Conservation (phyloP, 2,329 filamentous ascomycete species). For the Ophiostoma triangulosporum region DNA sequence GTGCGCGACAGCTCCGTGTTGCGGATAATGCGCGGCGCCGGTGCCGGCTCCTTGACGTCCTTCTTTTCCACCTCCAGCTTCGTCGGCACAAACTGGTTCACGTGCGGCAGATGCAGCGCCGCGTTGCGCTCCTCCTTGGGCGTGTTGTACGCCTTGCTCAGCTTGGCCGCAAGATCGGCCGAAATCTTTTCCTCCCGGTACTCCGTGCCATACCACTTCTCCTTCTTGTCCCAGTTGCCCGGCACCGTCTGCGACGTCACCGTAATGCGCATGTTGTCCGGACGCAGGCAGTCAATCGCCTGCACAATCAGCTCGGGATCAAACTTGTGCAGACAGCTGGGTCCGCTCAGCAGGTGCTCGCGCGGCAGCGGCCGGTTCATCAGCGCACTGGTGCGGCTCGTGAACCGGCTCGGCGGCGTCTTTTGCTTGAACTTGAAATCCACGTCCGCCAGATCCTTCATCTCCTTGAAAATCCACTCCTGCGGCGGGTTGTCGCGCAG, state of each 20-base stretch:
- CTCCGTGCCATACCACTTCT: constrained; percentile 97
- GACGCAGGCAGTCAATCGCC: constrained; percentile 58
- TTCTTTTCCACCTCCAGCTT: constrained; percentile 92
- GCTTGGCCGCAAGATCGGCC: constrained; percentile 55
- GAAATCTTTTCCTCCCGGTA: constrained; percentile 76
- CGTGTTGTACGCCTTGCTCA: constrained; percentile 49
- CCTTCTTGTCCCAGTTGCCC: constrained; percentile 72
- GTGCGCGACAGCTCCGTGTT: constrained; percentile 69
- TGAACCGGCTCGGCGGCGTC: constrained; percentile 76
- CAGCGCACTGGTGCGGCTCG: constrained; percentile 66
- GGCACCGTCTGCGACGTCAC: constrained; percentile 75
- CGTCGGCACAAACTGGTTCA: constrained; percentile 91
- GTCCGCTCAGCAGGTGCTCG: constrained; percentile 75
- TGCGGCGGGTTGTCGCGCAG: constrained; percentile 68
- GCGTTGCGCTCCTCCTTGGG: constrained; percentile 45
- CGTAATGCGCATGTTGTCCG: constrained; percentile 80
- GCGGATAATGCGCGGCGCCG: constrained; percentile 67
- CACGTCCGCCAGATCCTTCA: constrained; percentile 79
- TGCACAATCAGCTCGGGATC: constrained; percentile 63
- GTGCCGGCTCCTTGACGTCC: constrained; percentile 61
- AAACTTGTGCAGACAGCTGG: constrained; percentile 64
- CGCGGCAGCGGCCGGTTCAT: constrained; percentile 88
- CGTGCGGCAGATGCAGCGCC: constrained; percentile 74
- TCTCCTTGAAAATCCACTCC: constrained; percentile 89
- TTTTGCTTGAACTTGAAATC: constrained; percentile 95